These are phyloP conservation scores for Leishmania major DNA, from an alignment of 208 protist genomes.

Conservation along the genomic window DNA sequence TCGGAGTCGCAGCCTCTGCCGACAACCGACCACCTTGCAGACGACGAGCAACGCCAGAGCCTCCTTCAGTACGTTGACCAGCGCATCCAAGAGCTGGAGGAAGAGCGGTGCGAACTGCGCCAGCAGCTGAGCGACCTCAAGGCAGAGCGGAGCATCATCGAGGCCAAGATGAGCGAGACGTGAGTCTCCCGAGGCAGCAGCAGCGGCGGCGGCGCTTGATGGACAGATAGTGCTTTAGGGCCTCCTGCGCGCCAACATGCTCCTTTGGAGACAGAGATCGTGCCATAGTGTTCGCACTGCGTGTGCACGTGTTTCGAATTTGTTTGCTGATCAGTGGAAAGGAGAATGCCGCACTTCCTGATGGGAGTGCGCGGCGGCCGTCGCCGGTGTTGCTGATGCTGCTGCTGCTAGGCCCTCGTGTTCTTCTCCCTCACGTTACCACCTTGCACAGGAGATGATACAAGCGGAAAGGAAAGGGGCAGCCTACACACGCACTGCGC, in stretches of 20 bases:
- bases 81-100: conserved; percentile 51
- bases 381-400: background rate
- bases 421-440: too few species aligned
- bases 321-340: background rate
- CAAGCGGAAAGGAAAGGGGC: background rate
- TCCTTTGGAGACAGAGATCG: background rate
- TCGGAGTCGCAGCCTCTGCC: conserved; percentile 6
- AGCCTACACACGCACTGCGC: background rate
- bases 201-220: background rate
- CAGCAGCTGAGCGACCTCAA: conserved; percentile 46
- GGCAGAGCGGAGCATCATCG: conserved; percentile 26
- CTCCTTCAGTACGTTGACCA: conserved; percentile 32
- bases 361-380: background rate
- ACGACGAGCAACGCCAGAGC: conserved; percentile 10
- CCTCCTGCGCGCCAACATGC: background rate
- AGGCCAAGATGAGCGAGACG: conserved; percentile 10
- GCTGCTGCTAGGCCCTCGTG: background rate
- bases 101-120: conserved; percentile 48
- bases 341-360: background rate
- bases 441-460: too few species aligned
- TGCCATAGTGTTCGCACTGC: background rate
- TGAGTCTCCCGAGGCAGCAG: background rate
- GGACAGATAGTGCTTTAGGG: background rate
- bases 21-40: background rate
- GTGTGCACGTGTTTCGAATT: background rate